Evolutionary conservation across 345 rosid species (phyloP), one percentile per base, ranked within the genome.

Genomic region (Nasturtium officinale): DNA sequence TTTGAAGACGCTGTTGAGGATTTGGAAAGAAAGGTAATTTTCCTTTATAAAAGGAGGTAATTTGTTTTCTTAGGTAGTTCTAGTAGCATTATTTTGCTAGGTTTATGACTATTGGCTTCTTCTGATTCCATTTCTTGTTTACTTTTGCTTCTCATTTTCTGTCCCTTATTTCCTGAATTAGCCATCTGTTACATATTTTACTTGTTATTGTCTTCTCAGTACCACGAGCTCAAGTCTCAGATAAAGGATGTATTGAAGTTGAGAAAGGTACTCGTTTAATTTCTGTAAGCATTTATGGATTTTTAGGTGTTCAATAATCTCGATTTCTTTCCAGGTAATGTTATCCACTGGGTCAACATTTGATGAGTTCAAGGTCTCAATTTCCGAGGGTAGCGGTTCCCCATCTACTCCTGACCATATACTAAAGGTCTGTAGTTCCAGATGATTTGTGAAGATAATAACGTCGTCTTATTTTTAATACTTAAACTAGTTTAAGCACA

Each of bases 1-100:
- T 91, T 90, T 79, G 97, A 87, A 74, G 99, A 95, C 75, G 89
- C 86, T 65, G 79, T 82, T 26, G 97, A 88, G 64, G 99, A 95
- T 80, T 87, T 91, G 55, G 77, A 82, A 76, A 90, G 84, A 81
- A 91, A 88, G 89, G 97, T 87, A 68, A 28, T 15, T 32, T 46
- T 47, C 43, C 50, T 65, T 16, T 43, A 35, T 29, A 48, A 58
- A 59, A 38, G 55, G 17, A 4, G 9, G 52, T 37, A 46, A 28
- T 48, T 65, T 63, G 33, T 65, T 25, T 65, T 17, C 23, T 18
- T 47, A 37, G 51, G 51, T 73, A 74, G 43, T 35, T 57, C 56
- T 26, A 11, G 46, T 60, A 40, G 46, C 47, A 59, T 7, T 50
- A 11, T 21, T 61, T 28, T 68, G 40, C 56, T 74, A 57, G 60